Evolutionary conservation across 257 asterid species (phyloP), one percentile per base, ranked within the genome.

Genomic region (Thymus mandschuricus): DNA sequence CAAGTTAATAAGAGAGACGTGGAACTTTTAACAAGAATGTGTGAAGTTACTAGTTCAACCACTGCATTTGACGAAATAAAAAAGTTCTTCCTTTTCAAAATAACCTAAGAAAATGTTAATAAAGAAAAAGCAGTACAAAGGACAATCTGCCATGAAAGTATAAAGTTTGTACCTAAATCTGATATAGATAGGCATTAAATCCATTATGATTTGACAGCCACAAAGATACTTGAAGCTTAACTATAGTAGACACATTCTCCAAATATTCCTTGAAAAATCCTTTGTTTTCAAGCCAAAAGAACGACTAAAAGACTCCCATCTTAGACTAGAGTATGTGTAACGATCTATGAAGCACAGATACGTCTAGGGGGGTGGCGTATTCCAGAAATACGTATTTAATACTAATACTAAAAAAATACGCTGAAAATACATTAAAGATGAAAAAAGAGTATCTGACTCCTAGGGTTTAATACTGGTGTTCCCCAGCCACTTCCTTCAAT

Each of bases 11-110:
- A 44, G 3, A 51, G 52, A 52, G 4, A 4, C 8, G 10, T 51
- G 9, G 31, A 52, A 64, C 43, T 70, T 31, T 63, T 40, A 74
- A 66, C 38, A 60, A 52, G 38, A 62, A 52, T 34, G 31, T 27
- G 60, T 54, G 7, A 35, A 29, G 60, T 29, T 41, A 69, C 66
- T 6, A 27, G 67, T 30, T 75, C 43, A 33, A 64, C 70, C 68
- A 41, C 48, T 64, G 50, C 64, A 64, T 48, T 51, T 45, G 5
- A 50, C 60, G 44, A 61, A 29, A 60, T 15, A 41, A 62, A 44
- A 21, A 51, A 72, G 40, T 8, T 60, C 43, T 12, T 28, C 69
- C 31, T 35, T 4, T 8, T 29, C 9, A 35, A 15, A 60, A 60
- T 30, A 38, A 21, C 21, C 21, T 21, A 15, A 35, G 7, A 60